Percentiles rank a stretch among this genome's conserved stretches.
Conservation (phyloP, 495 filamentous ascomycete genomes). For the Sordaria brevicollis region DNA sequence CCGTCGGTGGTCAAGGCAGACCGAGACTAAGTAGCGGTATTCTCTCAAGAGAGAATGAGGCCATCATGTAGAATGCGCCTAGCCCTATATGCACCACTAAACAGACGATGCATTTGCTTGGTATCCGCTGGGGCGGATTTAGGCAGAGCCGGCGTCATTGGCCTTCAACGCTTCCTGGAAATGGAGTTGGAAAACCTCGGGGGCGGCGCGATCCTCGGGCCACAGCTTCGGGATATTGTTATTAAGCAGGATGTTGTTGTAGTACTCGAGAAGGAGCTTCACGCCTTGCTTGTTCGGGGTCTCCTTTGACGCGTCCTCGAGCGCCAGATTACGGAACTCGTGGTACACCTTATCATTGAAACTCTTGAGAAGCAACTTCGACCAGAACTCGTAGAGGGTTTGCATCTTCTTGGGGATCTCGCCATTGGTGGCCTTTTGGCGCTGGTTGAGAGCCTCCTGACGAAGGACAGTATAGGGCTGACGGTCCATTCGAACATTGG, state of each 20-base stretch:
- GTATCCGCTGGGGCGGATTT: not conserved
- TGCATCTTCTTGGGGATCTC: conserved; percentile 46
- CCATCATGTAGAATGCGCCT: not conserved
- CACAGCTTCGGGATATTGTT: conserved; percentile 18
- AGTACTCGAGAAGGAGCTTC: conserved; percentile 17
- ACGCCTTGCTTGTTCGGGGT: conserved; percentile 10
- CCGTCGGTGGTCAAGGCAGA: not conserved
- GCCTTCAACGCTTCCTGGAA: conserved; percentile 14
- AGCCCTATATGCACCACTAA: not conserved
- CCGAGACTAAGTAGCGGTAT: not conserved
- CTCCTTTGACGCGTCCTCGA: conserved; percentile 47
- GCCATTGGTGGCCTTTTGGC: conserved; percentile 35
- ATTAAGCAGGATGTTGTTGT: conserved; percentile 16
- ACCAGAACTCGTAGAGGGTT: conserved; percentile 68
- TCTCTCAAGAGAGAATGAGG: not conserved
- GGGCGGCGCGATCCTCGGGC: conserved; percentile 15
- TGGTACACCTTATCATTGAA: conserved; percentile 74
- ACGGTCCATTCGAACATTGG: conserved; percentile 29
- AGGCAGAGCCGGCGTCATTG: not conserved
- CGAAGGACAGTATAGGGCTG: conserved; percentile 48
- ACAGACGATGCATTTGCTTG: not conserved
- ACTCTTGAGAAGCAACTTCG: conserved; percentile 60
- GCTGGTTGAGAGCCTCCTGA: conserved; percentile 46
- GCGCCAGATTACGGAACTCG: conserved; percentile 62
- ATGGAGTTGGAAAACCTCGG: conserved; percentile 16